These are phyloP conservation scores for Dothistroma septosporum DNA, from an alignment of 2,329 filamentous ascomycete genomes.

Conservation along the genomic window DNA sequence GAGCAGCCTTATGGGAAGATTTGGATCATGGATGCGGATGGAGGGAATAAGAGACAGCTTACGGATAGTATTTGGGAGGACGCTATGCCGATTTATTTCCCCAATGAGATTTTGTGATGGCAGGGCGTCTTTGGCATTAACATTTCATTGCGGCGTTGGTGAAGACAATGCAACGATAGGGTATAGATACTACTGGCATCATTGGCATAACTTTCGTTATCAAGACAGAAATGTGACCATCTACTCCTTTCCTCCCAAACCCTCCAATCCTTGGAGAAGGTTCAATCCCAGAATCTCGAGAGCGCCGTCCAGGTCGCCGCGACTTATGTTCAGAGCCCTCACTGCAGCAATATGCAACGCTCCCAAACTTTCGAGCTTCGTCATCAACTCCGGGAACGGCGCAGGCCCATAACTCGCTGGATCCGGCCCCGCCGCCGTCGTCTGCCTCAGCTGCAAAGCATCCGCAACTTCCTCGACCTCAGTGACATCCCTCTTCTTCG, in stretches of 20 bases:
- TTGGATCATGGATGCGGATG: conserved; percentile 13
- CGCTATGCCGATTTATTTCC: conserved; percentile 7
- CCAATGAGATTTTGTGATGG: neutral
- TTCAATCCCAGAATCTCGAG: conserved; percentile 12
- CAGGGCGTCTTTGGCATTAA: no score
- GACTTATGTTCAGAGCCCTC: conserved; percentile 18
- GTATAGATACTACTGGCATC: no score
- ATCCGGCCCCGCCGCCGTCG: conserved; percentile 2
- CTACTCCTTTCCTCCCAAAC: neutral
- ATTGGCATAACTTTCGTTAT: no score
- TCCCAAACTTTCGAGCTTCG: conserved; percentile 11
- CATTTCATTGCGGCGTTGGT: no score
- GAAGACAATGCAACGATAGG: no score
- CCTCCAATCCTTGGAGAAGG: neutral
- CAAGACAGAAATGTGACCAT: no score
- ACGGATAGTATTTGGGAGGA: conserved; percentile 15
- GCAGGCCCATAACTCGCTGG: conserved; percentile 9
- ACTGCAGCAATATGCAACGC: conserved; percentile 13
- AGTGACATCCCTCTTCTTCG: conserved; percentile 10
- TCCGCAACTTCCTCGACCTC: neutral
- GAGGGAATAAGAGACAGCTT: conserved; percentile 8
- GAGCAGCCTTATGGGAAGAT: conserved; percentile 12
- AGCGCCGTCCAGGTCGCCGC: conserved; percentile 13
- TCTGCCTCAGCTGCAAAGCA: conserved; percentile 1
- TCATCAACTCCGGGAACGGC: conserved; percentile 23